Conservation (phyloP, 768 basidiomycete genomes). For the Phylloporus arenicola region DNA sequence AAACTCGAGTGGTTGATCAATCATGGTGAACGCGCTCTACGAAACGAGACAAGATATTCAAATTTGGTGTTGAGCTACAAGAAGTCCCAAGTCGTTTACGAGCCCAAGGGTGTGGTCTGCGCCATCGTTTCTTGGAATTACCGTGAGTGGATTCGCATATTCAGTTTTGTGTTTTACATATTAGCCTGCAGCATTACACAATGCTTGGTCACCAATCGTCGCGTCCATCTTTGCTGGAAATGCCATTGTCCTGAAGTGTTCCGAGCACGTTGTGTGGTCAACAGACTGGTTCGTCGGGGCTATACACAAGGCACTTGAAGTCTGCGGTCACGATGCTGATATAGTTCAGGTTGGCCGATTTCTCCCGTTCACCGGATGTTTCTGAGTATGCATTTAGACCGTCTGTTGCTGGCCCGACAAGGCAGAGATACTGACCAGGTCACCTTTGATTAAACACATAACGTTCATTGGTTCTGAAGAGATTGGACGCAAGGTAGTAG, state of each 20-base stretch:
- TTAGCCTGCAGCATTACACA: slow-evolving; percentile 73
- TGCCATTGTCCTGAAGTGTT: slow-evolving; percentile 84
- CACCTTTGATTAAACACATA: slow-evolving; percentile 82
- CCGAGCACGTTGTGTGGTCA: slow-evolving; percentile 91
- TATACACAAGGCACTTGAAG: slow-evolving; percentile 68
- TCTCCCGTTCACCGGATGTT: background rate
- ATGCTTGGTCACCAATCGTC: slow-evolving; percentile 89
- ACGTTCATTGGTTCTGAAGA: slow-evolving; percentile 87
- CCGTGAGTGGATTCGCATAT: slow-evolving; percentile 44
- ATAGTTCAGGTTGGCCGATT: slow-evolving; percentile 66
- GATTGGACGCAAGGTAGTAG: slow-evolving; percentile 63
- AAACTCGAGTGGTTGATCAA: slow-evolving; percentile 91
- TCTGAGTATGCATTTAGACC: slow-evolving; percentile 38
- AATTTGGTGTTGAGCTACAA: slow-evolving; percentile 74
- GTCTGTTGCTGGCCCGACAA: slow-evolving; percentile 87
- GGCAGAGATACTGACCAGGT: slow-evolving; percentile 75
- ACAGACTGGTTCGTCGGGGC: slow-evolving; percentile 77
- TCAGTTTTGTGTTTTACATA: background rate
- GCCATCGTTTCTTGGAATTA: slow-evolving; percentile 96
- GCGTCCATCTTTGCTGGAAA: slow-evolving; percentile 91
- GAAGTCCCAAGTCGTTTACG: slow-evolving; percentile 72
- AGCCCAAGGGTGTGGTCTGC: slow-evolving; percentile 88
- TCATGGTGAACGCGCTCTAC: slow-evolving; percentile 73
- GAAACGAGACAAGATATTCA: slow-evolving; percentile 63
- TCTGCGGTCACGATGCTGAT: slow-evolving; percentile 80